phyloP scores from a whole-genome alignment of 139 green algal species.

The Chlamydomonas sphaeroides region DNA sequence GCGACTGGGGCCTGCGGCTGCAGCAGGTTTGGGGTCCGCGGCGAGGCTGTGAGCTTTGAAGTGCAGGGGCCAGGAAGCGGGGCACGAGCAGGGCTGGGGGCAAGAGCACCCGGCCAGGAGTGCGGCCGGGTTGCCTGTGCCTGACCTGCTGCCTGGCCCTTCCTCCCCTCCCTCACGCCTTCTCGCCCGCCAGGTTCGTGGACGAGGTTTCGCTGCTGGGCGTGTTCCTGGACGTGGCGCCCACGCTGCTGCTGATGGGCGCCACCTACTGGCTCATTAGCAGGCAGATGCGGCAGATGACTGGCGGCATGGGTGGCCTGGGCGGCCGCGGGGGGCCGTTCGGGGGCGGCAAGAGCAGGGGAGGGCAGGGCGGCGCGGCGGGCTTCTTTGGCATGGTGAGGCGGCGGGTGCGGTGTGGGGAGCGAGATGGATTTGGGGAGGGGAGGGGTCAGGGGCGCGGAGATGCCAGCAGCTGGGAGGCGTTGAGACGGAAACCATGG shows the following conservation, averaged over 20 bases:
- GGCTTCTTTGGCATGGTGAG: constrained; percentile 86
- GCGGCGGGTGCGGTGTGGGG: background rate
- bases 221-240: constrained; percentile 82
- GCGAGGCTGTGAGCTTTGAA: too few species aligned
- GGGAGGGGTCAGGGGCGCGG: background rate
- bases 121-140: too few species aligned
- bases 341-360: constrained; percentile 40
- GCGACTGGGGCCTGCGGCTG: background rate
- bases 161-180: background rate
- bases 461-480: background rate
- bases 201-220: constrained; percentile 54
- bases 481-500: too few species aligned
- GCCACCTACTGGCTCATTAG: constrained; percentile 85
- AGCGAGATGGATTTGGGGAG: background rate
- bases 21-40: background rate
- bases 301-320: constrained; percentile 72
- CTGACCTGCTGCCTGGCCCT: background rate
- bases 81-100: too few species aligned
- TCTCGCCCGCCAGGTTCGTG: constrained; percentile 44
- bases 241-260: constrained; percentile 93
- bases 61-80: too few species aligned
- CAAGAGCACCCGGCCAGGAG: too few species aligned
- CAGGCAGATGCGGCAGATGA: constrained; percentile 68
- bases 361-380: constrained; percentile 36
- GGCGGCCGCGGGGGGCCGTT: constrained; percentile 58